phyloP scores from a whole-genome alignment of 2,329 filamentous ascomycete genomes.

The Epichloe brachyelytri region DNA sequence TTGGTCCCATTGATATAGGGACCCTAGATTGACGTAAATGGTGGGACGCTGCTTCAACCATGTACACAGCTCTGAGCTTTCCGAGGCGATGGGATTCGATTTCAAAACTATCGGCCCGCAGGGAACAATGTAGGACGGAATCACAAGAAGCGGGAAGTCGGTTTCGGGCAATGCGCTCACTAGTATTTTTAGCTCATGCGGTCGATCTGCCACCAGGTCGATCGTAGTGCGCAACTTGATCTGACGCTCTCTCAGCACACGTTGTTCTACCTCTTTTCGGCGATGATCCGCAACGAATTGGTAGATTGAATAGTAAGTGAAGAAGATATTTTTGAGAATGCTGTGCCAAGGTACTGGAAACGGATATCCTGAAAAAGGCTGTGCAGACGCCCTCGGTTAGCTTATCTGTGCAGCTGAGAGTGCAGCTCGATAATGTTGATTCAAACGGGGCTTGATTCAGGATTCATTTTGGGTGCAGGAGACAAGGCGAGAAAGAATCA shows the following conservation, averaged over 20 bases:
- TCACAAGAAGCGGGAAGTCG: conserved; percentile 24
- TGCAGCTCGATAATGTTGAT: too few species aligned
- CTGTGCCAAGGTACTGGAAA: conserved; percentile 1
- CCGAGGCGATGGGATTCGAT: conserved; percentile 14
- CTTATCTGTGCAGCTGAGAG: too few species aligned
- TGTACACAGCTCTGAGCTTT: conserved; percentile 17
- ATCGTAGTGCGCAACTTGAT: not conserved
- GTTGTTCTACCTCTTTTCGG: not conserved
- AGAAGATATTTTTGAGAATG: conserved; percentile 2
- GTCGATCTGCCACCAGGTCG: not conserved
- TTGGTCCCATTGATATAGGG: conserved; percentile 18
- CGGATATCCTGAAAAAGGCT: too few species aligned
- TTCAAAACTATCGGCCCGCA: conserved; percentile 34
- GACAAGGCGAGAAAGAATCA: too few species aligned
- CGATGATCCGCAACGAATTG: not conserved
- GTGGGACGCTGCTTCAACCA: conserved; percentile 31
- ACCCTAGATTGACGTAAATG: conserved; percentile 34
- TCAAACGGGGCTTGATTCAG: too few species aligned
- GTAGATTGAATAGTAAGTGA: not conserved
- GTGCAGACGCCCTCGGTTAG: too few species aligned
- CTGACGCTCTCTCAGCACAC: not conserved
- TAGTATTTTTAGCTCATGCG: not conserved
- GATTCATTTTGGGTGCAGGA: too few species aligned
- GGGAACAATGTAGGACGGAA: conserved; percentile 25
- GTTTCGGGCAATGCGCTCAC: conserved; percentile 2